Base-by-base conservation (phyloP, 768 basidiomycete genomes). In the Suillus variegatus region DNA sequence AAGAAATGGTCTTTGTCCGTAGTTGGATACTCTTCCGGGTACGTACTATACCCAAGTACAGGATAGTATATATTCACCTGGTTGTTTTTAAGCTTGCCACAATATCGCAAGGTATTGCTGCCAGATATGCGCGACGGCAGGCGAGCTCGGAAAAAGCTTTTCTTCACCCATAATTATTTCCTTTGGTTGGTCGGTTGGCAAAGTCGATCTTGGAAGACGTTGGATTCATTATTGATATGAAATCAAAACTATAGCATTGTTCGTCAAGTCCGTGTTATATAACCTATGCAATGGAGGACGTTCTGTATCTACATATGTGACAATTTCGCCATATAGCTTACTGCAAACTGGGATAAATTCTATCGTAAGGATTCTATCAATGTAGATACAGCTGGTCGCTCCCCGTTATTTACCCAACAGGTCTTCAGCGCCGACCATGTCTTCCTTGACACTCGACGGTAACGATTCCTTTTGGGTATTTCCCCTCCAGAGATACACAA, bases 101-200 rank as follows among this genome's bases (percentile, higher is more conserved):
- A 65, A 96, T 97, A 69, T 80, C 87, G 1, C 95, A 97, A 78
- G 95, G 95, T 4, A 95, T 96, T 67, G 92, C 95, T 2, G 95
- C 95, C 38, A 86, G 95, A 52, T 87, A 86, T 61, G 93, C 93
- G 1, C 83, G 90, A 32, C 86, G 93, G 22, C 95, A 97, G 76
- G 94, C 95, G 4, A 95, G 92, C 73, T 96, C 94, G 0, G 94
- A 94, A 75, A 79, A 81, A 51, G 95, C 95, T 8, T 79, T 77
- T 51, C 67, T 82, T 55, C 80, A 83, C 47, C 65, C 61, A 13
- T 61, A 64, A 1, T 71, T 81, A 10, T 93, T 92, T 76, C 88
- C 85, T 16, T 66, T 86, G 28, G 77, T 92, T 56, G 94, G 93
- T 38, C 76, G 77, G 25, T 71, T 94, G 44, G 92, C 94, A 9